Base-by-base conservation (phyloP, 257 asterid genomes). In the Handroanthus guayacan region DNA sequence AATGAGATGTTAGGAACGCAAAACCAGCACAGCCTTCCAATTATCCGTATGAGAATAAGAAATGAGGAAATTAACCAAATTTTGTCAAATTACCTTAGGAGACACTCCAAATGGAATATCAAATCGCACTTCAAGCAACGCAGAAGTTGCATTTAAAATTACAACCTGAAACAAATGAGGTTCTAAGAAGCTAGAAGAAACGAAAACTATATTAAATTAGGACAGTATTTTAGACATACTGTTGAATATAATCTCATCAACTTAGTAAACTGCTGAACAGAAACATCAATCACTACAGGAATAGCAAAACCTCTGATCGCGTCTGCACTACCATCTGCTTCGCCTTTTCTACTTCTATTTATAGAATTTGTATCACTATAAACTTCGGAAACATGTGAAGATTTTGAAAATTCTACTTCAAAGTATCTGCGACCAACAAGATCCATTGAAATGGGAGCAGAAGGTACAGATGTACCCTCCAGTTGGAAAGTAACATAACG, bases 271-370 rank as follows among this genome's bases (percentile, higher is more conserved):
- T 84, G 85, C 80, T 92, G 96, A 25, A 92, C 89, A 79, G 98
- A 95, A 66, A 95, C 99, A 86, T 95, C 99, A 81, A 95, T 77
- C 79, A 95, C 98, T 11, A 95, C 96, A 78, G 99, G 99, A 89
- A 89, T 78, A 71, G 87, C 82, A 83, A 90, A 95, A 10, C 99
- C 96, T 69, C 77, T 80, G 66, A 58, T 75, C 79, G 81, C 82
- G 79, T 83, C 89, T 25, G 78, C 37, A 37, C 87, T 78, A 74
- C 77, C 78, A 76, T 76, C 87, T 62, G 79, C 87, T 72, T 86
- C 88, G 36, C 71, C 80, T 6, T 75, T 86, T 67, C 79, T 79
- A 82, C 64, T 79, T 61, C 81, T 84, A 77, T 80, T 77, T 20
- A 71, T 75, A 84, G 72, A 74, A 82, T 83, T 87, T 36, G 76